phyloP scores from a whole-genome alignment of 257 asterid species.

The Ballota nigra region DNA sequence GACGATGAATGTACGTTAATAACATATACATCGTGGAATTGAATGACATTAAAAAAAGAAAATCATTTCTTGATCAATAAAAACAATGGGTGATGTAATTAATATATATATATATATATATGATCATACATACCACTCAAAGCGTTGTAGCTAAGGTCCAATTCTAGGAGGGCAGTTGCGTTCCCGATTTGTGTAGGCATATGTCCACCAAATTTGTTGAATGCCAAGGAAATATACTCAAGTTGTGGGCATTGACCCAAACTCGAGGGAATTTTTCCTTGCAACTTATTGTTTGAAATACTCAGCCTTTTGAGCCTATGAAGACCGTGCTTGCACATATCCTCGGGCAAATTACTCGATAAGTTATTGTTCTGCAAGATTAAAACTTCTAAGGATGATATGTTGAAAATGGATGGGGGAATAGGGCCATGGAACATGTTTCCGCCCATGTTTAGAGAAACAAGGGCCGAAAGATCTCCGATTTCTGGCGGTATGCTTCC shows the following conservation, averaged over 20 bases:
- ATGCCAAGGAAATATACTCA: background rate
- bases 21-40: no score
- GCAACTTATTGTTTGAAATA: background rate
- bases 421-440: slow-evolving; percentile 21
- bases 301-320: background rate
- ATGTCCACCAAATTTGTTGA: background rate
- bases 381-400: background rate
- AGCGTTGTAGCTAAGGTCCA: background rate
- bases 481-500: background rate
- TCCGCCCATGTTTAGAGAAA: slow-evolving; percentile 1
- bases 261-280: slow-evolving; percentile 14
- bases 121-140: slow-evolving; percentile 1
- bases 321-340: background rate
- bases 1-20: no score
- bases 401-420: background rate
- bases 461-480: slow-evolving; percentile 28
- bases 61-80: no score
- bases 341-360: slow-evolving; percentile 8
- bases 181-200: slow-evolving; percentile 18
- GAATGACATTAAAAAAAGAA: no score
- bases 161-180: background rate
- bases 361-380: background rate
- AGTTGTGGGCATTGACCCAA: background rate
- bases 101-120: no score
- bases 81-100: no score